A percentile compares a stretch with the other conserved stretches of the same genome.
Conservation (phyloP, 2,329 filamentous ascomycete species). For the Xenoacremonium recifei region DNA sequence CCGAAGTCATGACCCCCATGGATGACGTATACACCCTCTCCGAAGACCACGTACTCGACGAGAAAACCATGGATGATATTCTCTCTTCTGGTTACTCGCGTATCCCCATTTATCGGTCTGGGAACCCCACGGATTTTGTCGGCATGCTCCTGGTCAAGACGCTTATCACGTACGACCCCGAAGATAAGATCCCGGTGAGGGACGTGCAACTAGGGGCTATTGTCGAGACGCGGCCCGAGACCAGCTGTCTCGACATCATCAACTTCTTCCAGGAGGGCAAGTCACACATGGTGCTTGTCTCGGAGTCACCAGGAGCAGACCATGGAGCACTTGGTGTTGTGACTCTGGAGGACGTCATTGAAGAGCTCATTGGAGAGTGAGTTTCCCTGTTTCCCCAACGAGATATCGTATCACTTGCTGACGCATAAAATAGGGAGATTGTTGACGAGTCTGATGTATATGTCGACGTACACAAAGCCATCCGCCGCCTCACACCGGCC, state of each 20-base stretch:
- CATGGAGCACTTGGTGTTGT: slow-evolving; percentile 90
- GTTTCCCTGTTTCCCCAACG: slow-evolving; percentile 33
- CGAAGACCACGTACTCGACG: slow-evolving; percentile 90
- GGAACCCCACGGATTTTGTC: slow-evolving; percentile 83
- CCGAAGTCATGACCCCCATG: slow-evolving; percentile 98
- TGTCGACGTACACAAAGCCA: slow-evolving; percentile 97
- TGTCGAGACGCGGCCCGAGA: slow-evolving; percentile 91
- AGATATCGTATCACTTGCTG: slow-evolving; percentile 6
- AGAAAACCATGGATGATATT: slow-evolving; percentile 91
- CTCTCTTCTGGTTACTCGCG: slow-evolving; percentile 91
- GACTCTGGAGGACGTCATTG: slow-evolving; percentile 95
- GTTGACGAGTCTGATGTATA: slow-evolving; percentile 99
- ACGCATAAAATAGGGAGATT: slow-evolving; percentile 68
- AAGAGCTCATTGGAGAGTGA: slow-evolving; percentile 96
- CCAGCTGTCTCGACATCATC: slow-evolving; percentile 95
- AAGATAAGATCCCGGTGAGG: slow-evolving; percentile 81
- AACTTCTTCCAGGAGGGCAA: slow-evolving; percentile 99
- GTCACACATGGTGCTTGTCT: slow-evolving; percentile 97
- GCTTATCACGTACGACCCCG: slow-evolving; percentile 96
- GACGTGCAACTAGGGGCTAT: slow-evolving; percentile 93
- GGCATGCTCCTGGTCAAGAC: slow-evolving; percentile 99
- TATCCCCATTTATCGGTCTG: slow-evolving; percentile 88
- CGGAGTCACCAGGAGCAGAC: slow-evolving; percentile 84
- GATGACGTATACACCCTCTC: slow-evolving; percentile 95
- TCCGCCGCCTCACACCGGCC: slow-evolving; percentile 81